Percentiles rank a stretch among this genome's conserved stretches.
These are phyloP conservation scores for Arabis alpina DNA, from an alignment of 345 rosid species.

Conservation along the genomic window DNA sequence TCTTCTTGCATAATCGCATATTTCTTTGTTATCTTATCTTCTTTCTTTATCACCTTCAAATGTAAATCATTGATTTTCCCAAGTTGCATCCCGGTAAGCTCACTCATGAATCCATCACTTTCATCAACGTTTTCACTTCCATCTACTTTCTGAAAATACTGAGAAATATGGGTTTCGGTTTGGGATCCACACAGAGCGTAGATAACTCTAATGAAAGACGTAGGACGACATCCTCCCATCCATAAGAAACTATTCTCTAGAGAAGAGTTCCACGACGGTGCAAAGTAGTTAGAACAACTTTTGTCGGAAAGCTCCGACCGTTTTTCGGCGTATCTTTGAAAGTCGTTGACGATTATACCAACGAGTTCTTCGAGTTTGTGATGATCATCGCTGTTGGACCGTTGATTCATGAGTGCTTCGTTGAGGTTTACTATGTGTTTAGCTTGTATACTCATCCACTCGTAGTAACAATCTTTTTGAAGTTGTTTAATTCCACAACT, in stretches of 20 bases:
- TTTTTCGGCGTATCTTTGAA: conserved; percentile 33
- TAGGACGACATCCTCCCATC: conserved; percentile 53
- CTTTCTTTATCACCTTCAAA: conserved; percentile 34
- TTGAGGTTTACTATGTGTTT: conserved; percentile 35
- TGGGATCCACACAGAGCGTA: conserved; percentile 43
- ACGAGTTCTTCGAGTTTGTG: conserved; percentile 18
- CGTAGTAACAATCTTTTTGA: conserved; percentile 30
- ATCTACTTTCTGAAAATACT: conserved; percentile 11
- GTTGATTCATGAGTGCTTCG: conserved; percentile 28
- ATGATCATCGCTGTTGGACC: neutral
- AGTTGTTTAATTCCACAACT: conserved; percentile 12
- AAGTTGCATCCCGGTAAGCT: conserved; percentile 42
- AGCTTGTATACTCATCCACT: conserved; percentile 37
- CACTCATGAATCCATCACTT: conserved; percentile 28
- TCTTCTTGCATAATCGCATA: conserved; percentile 53
- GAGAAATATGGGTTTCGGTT: conserved; percentile 33
- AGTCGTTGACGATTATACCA: conserved; percentile 24
- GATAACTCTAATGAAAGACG: conserved; percentile 45
- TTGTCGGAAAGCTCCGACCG: conserved; percentile 25
- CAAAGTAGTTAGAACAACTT: conserved; percentile 37
- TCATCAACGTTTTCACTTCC: neutral
- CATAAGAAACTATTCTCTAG: conserved; percentile 34
- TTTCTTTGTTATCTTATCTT: conserved; percentile 43
- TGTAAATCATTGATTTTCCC: conserved; percentile 45
- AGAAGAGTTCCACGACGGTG: conserved; percentile 49